phyloP scores from a whole-genome alignment of 305 asterid genomes.

The Fraxinus baroniana region DNA sequence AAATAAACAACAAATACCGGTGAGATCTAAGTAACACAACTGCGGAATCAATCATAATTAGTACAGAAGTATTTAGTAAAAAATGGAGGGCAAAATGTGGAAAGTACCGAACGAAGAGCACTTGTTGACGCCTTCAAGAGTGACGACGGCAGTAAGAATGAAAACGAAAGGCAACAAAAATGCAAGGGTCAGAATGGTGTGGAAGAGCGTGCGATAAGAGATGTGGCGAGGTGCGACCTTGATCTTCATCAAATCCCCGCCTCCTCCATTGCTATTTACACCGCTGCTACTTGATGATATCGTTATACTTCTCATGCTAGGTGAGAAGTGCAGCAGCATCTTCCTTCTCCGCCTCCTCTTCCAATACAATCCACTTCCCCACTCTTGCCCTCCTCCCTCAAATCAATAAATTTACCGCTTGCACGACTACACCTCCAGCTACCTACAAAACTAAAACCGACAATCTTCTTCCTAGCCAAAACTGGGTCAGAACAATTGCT shows the following conservation, averaged over 20 bases:
- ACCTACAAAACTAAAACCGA: conserved; percentile 22
- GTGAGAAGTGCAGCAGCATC: conserved; percentile 44
- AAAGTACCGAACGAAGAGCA: conserved; percentile 86
- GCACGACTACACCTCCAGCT: conserved; percentile 21
- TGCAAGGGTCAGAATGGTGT: conserved; percentile 77
- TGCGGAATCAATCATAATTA: conserved; percentile 8
- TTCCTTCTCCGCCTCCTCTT: conserved; percentile 46
- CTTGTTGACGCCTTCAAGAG: conserved; percentile 99
- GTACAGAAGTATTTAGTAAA: not conserved
- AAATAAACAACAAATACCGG: conserved; percentile 7
- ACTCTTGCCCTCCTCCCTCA: conserved; percentile 27
- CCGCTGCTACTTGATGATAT: conserved; percentile 63
- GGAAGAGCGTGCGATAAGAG: conserved; percentile 87
- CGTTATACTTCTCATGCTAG: conserved; percentile 29
- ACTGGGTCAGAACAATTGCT: conserved; percentile 22
- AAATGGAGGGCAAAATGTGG: conserved; percentile 13
- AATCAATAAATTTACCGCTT: conserved; percentile 26
- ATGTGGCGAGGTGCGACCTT: conserved; percentile 90
- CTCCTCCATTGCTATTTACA: conserved; percentile 63
- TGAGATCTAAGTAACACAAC: conserved; percentile 21
- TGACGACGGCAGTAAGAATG: conserved; percentile 87
- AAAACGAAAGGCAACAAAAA: conserved; percentile 94
- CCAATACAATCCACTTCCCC: conserved; percentile 32
- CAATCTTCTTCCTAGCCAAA: conserved; percentile 14
- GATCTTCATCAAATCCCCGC: conserved; percentile 91